phyloP scores from a whole-genome alignment of 257 asterid species.

The Mitragyna speciosa region DNA sequence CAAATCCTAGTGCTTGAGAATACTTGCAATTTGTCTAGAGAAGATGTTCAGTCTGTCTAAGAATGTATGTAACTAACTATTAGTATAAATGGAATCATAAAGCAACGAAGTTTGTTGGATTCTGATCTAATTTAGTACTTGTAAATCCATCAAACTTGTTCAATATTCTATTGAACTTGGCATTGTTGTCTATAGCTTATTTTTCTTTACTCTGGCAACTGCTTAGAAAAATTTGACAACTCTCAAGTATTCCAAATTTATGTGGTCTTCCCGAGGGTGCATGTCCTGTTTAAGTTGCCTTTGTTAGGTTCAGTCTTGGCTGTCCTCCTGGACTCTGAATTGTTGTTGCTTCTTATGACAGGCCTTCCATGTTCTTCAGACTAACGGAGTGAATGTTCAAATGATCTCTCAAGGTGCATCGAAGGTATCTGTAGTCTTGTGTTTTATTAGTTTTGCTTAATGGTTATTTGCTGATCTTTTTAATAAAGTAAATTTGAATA shows the following conservation, averaged over 20 bases:
- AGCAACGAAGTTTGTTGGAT: background rate
- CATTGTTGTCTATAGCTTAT: background rate
- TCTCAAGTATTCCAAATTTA: background rate
- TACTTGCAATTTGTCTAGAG: background rate
- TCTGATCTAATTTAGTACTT: background rate
- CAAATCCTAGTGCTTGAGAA: background rate
- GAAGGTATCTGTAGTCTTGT: slow-evolving; percentile 24
- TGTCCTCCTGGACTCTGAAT: background rate
- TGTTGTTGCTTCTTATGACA: slow-evolving; percentile 23
- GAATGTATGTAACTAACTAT: too few species aligned
- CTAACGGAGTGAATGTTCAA: slow-evolving; percentile 68
- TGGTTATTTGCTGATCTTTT: background rate
- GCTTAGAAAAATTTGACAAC: background rate
- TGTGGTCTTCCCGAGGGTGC: background rate
- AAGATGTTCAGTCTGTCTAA: background rate
- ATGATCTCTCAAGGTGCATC: slow-evolving; percentile 96
- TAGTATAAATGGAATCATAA: background rate
- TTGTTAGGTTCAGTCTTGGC: background rate
- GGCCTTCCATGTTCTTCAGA: slow-evolving; percentile 77
- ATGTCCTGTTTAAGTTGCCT: background rate
- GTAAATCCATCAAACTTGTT: too few species aligned
- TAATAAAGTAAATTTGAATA: background rate
- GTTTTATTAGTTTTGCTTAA: background rate
- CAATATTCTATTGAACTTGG: background rate
- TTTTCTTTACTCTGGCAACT: background rate